Evolutionary conservation across 805 yeast genomes (phyloP), one percentile per base, ranked within the genome.

Genomic region (Wickerhamiella kurtzmanii): DNA sequence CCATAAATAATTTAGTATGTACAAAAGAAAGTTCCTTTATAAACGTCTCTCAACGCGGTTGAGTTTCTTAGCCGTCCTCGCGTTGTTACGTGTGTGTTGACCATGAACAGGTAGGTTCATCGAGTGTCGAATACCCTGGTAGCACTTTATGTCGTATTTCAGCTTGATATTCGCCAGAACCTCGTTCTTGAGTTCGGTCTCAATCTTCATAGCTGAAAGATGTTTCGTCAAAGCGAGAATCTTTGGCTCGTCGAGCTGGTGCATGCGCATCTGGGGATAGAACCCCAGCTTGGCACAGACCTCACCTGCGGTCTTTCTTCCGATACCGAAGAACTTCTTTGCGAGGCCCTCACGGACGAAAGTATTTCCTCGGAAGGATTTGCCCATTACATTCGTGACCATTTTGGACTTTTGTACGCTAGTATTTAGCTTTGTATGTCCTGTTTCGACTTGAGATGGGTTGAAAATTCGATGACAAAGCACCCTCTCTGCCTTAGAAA

Each of bases 241-340:
- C 57, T 87, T 94, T 22, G 86, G 83, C 65, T 92, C 97, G 22
- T 82, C 70, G 36, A 92, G 74, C 65, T 92, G 95, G 62, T 84
- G 92, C 83, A 88, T 81, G 66, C 95, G 77, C 94, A 89, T 88
- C 61, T 75, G 71, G 41, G 97, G 97, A 60, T 88, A 89, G 50
- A 92, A 75, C 9, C 95, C 96, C 19, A 89, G 76, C 60, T 79
- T 85, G 37, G 96, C 79, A 62, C 96, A 87, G 45, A 92, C 70
- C 57, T 71, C 70, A 52, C 75, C 75, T 2, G 96, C 89, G 8
- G 82, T 77, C 46, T 68, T 63, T 41, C 68, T 64, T n/a, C 97
- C 96, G 37, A 92, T 70, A 25, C 97, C 98, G 61, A 83, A 88
- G 53, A 92, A 80, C 52, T 79, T 80, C 48, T 81, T 74, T 20